These are phyloP conservation scores for Wickerhamomyces pijperi DNA, from an alignment of 805 yeast species.

Conservation along the genomic window DNA sequence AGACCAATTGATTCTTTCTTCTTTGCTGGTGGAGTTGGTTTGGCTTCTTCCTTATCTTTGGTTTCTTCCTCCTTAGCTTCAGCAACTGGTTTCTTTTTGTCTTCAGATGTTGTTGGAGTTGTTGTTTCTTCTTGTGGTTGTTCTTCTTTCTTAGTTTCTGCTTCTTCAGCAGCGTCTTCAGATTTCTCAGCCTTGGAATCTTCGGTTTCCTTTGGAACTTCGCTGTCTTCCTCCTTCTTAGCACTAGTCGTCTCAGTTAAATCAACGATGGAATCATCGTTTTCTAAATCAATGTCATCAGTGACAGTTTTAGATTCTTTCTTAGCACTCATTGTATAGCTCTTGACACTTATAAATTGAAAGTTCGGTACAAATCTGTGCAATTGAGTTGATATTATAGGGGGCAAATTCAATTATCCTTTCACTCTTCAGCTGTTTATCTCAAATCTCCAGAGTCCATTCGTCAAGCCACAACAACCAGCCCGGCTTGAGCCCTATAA, in stretches of 20 bases:
- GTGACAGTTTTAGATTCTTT: background rate
- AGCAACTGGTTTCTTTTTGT: constrained; percentile 6
- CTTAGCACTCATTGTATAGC: background rate
- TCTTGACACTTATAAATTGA: too few relatives aligned
- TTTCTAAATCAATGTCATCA: background rate
- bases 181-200: background rate
- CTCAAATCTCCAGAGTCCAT: too few relatives aligned
- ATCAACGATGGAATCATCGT: background rate
- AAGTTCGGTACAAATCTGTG: background rate
- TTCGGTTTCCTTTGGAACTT: too few relatives aligned
- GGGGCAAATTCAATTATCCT: too few relatives aligned
- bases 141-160: constrained; percentile 5
- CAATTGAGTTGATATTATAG: background rate
- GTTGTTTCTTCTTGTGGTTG: too few relatives aligned
- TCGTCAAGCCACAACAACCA: too few relatives aligned
- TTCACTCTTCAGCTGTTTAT: too few relatives aligned
- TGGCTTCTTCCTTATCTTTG: background rate
- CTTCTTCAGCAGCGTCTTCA: background rate
- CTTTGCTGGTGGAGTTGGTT: constrained; percentile 3
- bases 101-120: too few relatives aligned
- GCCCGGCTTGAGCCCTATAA: too few relatives aligned
- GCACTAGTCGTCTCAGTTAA: background rate
- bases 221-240: too few relatives aligned
- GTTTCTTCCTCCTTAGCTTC: constrained; percentile 2
- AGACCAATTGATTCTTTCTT: constrained; percentile 3